Base-by-base conservation (phyloP, 768 basidiomycete species). In the Nidula microcarpa region DNA sequence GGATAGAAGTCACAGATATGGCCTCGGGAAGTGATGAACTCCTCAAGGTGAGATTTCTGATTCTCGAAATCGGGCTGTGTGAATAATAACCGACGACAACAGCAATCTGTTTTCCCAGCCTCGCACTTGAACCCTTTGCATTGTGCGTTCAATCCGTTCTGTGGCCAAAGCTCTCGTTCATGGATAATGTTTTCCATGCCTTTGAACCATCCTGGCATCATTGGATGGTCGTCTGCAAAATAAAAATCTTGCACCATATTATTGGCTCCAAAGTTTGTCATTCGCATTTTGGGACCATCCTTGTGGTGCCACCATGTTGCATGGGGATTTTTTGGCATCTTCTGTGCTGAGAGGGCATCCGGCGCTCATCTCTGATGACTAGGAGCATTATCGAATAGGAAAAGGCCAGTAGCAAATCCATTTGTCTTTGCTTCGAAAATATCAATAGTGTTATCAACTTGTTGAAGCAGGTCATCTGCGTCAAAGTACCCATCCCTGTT, bases 401-500 rank as follows among this genome's bases (percentile, higher is more conserved):
- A 68, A 14, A 67, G 48, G 9, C 56, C 63, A n/a, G 56, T 62
- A 0, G 56, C 63, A 34, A 55, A 62, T 9, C 59, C 60, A 23
- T 58, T 60, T 11, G 55, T 66, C 51, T 54, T 62, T 3, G 13
- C 53, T 47, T 73, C 60, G 49, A 73, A 64, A 41, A 73, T 62
- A 41, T 74, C 60, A 14, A 70, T 67, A 0, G 68, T 60, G 4
- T 53, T 34, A 13, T 62, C 55, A 14, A 62, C 64, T 36, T 71
- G 63, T 6, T 33, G 8, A 8, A 68, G 37, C 4, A 68, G 33
- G 39, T 66, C 63, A 6, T 67, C 56, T 7, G 47, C 41, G 17
- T 46, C 35, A 48, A 70, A 72, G 30, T 62, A 71, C 0, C 69
- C 69, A 56, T 72, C 63, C 1, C 58, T 46, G 32, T 60, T 61